Evolutionary conservation across 805 yeast species (phyloP), one percentile per base, ranked within the genome.

Genomic region (Zygoascus bituminiphila): DNA sequence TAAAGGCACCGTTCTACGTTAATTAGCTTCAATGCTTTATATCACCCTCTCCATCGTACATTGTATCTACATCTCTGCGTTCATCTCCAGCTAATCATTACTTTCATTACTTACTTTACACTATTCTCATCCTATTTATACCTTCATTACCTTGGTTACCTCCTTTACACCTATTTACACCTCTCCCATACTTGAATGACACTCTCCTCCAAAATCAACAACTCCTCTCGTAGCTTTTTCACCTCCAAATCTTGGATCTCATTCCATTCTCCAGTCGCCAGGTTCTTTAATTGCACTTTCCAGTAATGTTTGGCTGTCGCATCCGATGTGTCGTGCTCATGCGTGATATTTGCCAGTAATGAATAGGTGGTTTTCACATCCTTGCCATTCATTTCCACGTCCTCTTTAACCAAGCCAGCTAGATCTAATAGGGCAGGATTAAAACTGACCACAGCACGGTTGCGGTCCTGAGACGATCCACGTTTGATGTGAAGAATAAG

Each of bases 171-270:
- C n/a, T n/a, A n/a, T 29, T 29, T 29, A 29, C 33, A 29, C 36
- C 52, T 46, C 52, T 76, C 73, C 89, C 93, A 84, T 9, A 85
- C 66, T 62, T 84, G 91, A 22, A 86, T 64, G 62, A 76, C 79
- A 29, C 78, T 74, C 55, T 82, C 85, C 36, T 73, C 71, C 25
- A 84, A 61, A 57, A 83, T 81, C 48, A 86, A 56, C 37, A 83
- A 66, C 52, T 82, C 88, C 45, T 69, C 69, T 35, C 79, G 80
- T 20, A 75, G 71, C 12, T 61, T 60, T 31, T 64, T 69, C 1
- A 77, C 72, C 10, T 64, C 58, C 44, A 78, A 63, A 57, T 83
- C 81, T 44, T 75, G 71, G 12, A 85, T 70, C 52, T 77, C 79
- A 4, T 72, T 53, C 93, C 94, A 86, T 21, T 67, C 62, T 4